These are phyloP conservation scores for Passiflora organensis DNA, from an alignment of 345 rosid genomes.

Conservation along the genomic window DNA sequence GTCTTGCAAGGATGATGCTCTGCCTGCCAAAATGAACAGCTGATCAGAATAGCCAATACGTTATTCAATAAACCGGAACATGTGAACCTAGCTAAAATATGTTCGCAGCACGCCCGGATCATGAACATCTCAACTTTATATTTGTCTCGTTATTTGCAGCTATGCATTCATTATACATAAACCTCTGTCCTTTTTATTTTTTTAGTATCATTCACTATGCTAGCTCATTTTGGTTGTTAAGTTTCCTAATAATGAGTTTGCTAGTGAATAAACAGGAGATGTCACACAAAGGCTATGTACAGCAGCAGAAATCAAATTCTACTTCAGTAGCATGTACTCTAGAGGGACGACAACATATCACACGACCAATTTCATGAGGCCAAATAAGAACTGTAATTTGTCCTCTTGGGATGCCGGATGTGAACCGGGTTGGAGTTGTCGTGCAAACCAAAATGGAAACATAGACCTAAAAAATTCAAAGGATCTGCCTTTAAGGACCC, in stretches of 20 bases:
- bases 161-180: too few species aligned
- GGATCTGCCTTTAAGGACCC: conserved; percentile 51
- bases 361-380: conserved; percentile 36
- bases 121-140: too few species aligned
- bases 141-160: too few species aligned
- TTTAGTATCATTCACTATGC: too few species aligned
- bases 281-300: conserved; percentile 60
- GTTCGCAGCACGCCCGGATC: too few species aligned
- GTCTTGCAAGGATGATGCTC: too few species aligned
- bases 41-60: too few species aligned
- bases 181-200: too few species aligned
- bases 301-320: conserved; percentile 72
- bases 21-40: too few species aligned
- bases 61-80: too few species aligned
- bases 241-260: conserved; percentile 9
- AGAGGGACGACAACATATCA: conserved; percentile 20
- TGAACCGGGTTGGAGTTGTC: conserved; percentile 93
- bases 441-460: conserved; percentile 25
- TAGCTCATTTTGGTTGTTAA: too few species aligned
- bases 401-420: conserved; percentile 73
- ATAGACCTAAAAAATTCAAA: conserved; percentile 42
- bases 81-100: too few species aligned
- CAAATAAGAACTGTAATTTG: conserved; percentile 76
- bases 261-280: conserved; percentile 47
- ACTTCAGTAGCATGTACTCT: conserved; percentile 43